These are phyloP conservation scores for Backusella tarrabulga DNA, from an alignment of 192 early-diverging fungal genomes.

Conservation along the genomic window DNA sequence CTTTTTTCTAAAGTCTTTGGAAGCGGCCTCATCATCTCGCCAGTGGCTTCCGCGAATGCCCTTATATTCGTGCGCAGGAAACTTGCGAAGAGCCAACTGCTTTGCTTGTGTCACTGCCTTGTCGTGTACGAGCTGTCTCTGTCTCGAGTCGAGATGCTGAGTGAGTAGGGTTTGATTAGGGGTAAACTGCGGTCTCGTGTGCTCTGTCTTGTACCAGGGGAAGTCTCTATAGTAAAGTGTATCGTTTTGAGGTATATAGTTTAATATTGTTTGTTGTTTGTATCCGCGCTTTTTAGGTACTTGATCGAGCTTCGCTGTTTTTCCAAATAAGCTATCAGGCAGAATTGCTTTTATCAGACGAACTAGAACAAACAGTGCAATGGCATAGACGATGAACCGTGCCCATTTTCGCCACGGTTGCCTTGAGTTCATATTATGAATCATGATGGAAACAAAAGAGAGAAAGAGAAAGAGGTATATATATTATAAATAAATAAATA, in stretches of 20 bases:
- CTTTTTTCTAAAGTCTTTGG: not conserved
- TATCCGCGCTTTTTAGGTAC: not conserved
- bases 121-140: not conserved
- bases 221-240: slow-evolving; percentile 4
- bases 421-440: not conserved
- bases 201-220: slow-evolving; percentile 11
- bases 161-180: not conserved
- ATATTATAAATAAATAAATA: not conserved
- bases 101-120: slow-evolving; percentile 10
- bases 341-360: not conserved
- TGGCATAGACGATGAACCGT: slow-evolving; percentile 17
- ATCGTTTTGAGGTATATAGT: not conserved
- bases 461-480: not conserved
- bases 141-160: not conserved
- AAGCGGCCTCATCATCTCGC: not conserved
- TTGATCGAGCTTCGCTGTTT: not conserved
- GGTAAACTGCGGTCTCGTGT: slow-evolving; percentile 6
- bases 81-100: not conserved
- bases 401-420: not conserved
- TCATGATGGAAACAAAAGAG: not conserved
- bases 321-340: not conserved
- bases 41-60: slow-evolving; percentile 1
- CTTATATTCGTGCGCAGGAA: not conserved
- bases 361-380: not conserved
- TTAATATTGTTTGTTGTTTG: not conserved